Evolutionary conservation across 1,284 basidiomycete genomes (phyloP), one percentile per base, ranked within the genome.

Genomic region (Fomes fomentarius): DNA sequence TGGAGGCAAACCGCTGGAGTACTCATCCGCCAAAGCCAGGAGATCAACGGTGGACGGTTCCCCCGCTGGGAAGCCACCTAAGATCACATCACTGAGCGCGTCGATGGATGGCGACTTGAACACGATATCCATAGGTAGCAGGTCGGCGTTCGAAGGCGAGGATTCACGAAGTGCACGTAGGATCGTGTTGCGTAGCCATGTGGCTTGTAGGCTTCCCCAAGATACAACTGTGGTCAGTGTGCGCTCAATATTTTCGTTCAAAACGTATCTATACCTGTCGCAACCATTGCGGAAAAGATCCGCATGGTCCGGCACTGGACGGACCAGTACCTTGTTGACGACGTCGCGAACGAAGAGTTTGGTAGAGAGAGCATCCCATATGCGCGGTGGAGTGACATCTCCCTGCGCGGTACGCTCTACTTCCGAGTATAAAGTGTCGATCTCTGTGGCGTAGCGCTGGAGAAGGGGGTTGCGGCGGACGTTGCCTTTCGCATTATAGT

Each of bases 251-350:
- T n/a, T n/a, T n/a, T n/a, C n/a, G n/a, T n/a, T n/a, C n/a, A n/a
- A n/a, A n/a, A n/a, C n/a, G n/a, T n/a, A n/a, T 37, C 1, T 44
- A 10, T 42, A 71, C 75, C 76, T 77, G 55, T 79, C 76, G 49
- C 73, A 73, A 6, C 76, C 76, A 24, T 65, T 61, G 24, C 71
- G 66, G 60, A 79, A 79, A 7, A 79, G 55, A 50, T 79, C 76
- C 12, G 63, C 70, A 14, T 61, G 51, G 45, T 75, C 73, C 5
- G 52, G 28, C 14, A 70, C 41, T 4, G 46, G 11, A 8, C 52
- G 47, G 9, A 46, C 46, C 26, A 75, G 47, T 11, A 71, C 69
- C 6, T 58, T 63, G 19, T 57, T 24, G 12, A 74, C 63, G 2
- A 69, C 61, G 1, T 48, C 49, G 15, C 65, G 64, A 4, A 74